Evolutionary conservation across 345 rosid species (phyloP).

Genomic region (Eucalyptus leucophloia): DNA sequence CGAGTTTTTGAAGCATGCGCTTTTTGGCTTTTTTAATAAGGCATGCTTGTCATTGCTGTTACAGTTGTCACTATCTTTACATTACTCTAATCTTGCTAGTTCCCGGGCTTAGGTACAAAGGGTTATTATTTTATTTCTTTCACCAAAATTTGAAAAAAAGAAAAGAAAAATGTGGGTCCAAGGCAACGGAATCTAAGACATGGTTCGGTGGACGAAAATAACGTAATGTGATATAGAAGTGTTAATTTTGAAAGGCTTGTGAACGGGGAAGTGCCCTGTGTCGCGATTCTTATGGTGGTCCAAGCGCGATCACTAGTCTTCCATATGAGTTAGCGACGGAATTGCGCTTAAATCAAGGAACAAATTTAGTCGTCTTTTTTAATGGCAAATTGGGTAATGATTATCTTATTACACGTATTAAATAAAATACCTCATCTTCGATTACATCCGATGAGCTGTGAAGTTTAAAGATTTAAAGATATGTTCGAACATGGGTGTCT

Average conservation of each 20-base stretch:
- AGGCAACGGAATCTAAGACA: slow-evolving; percentile 4
- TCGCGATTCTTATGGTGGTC: neutral
- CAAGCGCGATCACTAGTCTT: neutral
- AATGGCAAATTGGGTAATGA: neutral
- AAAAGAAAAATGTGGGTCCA: neutral
- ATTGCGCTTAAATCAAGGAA: neutral
- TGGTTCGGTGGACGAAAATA: neutral
- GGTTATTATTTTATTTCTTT: neutral
- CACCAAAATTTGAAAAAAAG: neutral
- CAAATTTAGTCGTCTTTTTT: neutral
- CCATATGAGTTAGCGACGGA: neutral
- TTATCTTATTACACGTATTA: neutral
- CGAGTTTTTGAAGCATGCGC: neutral
- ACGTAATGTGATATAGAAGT: neutral
- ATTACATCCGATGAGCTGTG: neutral
- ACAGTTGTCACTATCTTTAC: neutral
- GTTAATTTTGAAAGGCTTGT: neutral
- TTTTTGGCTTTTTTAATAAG: slow-evolving; percentile 1
- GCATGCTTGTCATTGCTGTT: slow-evolving; percentile 4
- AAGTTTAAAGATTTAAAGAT: neutral
- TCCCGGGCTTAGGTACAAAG: neutral
- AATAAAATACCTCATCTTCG: neutral
- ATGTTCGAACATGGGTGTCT: neutral
- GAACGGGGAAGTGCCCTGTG: neutral
- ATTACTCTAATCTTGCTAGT: neutral